Evolutionary conservation across 2,329 filamentous ascomycete genomes (phyloP).

Genomic region (Nigrospora osmanthi): DNA sequence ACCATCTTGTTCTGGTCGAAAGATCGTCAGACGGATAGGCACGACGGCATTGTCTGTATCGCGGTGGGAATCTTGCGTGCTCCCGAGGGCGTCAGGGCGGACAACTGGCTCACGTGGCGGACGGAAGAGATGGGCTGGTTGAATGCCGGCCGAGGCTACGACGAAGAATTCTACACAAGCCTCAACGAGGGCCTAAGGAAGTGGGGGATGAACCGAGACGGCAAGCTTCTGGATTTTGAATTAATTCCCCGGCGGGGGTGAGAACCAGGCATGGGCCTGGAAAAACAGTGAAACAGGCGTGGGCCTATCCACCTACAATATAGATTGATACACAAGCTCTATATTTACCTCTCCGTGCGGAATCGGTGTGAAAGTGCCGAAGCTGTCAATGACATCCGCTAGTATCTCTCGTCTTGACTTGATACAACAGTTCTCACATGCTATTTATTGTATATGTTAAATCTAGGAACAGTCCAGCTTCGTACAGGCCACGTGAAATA

Average conservation of each 20-base stretch:
- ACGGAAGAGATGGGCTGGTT: constrained; percentile 23
- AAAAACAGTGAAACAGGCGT: background rate
- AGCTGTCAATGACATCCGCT: too few relatives aligned
- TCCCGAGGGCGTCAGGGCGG: constrained; percentile 32
- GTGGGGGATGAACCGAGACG: constrained; percentile 28
- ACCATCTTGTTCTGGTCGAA: constrained; percentile 28
- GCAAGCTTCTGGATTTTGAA: constrained; percentile 10
- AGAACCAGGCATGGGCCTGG: too few relatives aligned
- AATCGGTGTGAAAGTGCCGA: too few relatives aligned
- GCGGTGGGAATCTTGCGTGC: constrained; percentile 35
- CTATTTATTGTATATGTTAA: too few relatives aligned
- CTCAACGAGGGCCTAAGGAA: constrained; percentile 23
- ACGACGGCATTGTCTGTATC: constrained; percentile 29
- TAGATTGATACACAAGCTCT: too few relatives aligned
- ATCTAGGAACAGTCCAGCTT: too few relatives aligned
- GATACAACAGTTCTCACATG: too few relatives aligned
- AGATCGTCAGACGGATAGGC: constrained; percentile 16
- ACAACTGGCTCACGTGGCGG: constrained; percentile 39
- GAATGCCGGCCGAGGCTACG: constrained; percentile 21
- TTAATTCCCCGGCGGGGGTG: too few relatives aligned
- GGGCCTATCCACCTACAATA: too few relatives aligned
- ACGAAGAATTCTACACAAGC: constrained; percentile 1
- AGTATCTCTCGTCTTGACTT: too few relatives aligned
- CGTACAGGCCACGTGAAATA: too few relatives aligned
- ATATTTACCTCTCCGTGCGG: too few relatives aligned